Conservation (phyloP, 2,329 filamentous ascomycete genomes). For the Fusarium abutilonis region DNA sequence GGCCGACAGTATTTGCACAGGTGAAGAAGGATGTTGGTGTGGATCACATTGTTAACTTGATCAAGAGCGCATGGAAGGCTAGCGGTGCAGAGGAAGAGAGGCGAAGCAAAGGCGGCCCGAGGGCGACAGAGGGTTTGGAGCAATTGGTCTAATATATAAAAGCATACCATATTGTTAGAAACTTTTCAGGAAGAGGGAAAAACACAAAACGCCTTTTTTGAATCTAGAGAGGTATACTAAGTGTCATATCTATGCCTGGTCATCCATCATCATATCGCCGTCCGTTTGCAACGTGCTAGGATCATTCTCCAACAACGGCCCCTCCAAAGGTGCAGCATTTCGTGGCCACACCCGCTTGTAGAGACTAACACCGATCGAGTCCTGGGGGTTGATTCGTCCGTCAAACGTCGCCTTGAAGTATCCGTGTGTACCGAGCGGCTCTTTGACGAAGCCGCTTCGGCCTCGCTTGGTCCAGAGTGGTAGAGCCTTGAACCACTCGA, state of each 20-base stretch:
- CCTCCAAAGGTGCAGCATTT: constrained; percentile 62
- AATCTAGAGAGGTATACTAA: constrained; percentile 45
- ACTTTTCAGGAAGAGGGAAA: constrained; percentile 19
- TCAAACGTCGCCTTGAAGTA: constrained; percentile 99
- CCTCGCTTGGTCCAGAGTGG: constrained; percentile 94
- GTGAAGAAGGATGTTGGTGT: constrained; percentile 93
- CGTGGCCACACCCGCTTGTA: constrained; percentile 89
- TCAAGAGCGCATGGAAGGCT: constrained; percentile 90
- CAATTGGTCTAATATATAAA: constrained; percentile 47
- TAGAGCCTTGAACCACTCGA: constrained; percentile 97
- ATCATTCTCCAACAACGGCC: constrained; percentile 54
- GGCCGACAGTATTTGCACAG: constrained; percentile 94
- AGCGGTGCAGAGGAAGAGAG: constrained; percentile 78
- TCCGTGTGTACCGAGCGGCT: constrained; percentile 94
- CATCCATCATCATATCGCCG: constrained; percentile 52
- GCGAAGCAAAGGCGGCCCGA: constrained; percentile 65
- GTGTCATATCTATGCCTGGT: constrained; percentile 45
- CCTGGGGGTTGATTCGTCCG: constrained; percentile 92
- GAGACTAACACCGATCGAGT: constrained; percentile 88
- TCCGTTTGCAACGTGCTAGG: constrained; percentile 34
- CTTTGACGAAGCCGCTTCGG: constrained; percentile 90
- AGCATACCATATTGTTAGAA: constrained; percentile 8
- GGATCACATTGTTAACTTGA: constrained; percentile 85
- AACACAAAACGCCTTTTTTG: constrained; percentile 43
- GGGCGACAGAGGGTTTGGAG: constrained; percentile 66